Base-by-base conservation (phyloP, 345 rosid species). In the Adansonia digitata region DNA sequence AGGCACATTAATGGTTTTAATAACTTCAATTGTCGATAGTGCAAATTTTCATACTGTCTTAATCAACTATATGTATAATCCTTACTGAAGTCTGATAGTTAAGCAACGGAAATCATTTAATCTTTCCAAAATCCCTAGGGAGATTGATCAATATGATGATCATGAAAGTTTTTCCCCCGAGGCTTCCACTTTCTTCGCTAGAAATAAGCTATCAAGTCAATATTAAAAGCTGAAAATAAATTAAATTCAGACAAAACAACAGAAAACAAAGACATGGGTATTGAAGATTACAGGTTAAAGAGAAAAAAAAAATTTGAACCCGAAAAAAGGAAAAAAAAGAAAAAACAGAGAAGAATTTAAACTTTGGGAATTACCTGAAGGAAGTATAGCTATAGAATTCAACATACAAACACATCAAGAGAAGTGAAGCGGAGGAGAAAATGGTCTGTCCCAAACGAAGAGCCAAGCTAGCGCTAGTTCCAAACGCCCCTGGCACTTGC, bases 301-400 rank as follows among this genome's bases (percentile, higher is more conserved):
- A 45, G 52, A 55, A 9, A 46, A 14, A 4, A 4, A 46, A 5
- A 4, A 43, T 68, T n/a, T 49, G 45, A 49, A 4, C 0, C 59
- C 7, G 24, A 10, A 27, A 49, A 49, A 57, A n/a, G n/a, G n/a
- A n/a, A n/a, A n/a, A n/a, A n/a, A n/a, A n/a, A n/a, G n/a, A n/a
- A n/a, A n/a, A n/a, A n/a, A n/a, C n/a, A n/a, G 0, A 51, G 2
- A 5, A 5, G 56, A 20, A 53, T 2, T 22, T 0, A 27, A 43
- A 37, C 15, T 14, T 3, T 13, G 56, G 46, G 27, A 39, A 22
- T 29, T 83, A 89, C 94, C 94, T 81, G 89, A 84, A 87, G 80
- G 90, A 64, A 66, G 88, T 84, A 75, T 84, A 91, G 77, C 84
- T 80, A 80, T 78, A 87, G 85, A 89, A 88, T 15, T 86, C 84